Evolutionary conservation across 2,329 filamentous ascomycete genomes (phyloP).

Genomic region (Sarocladium brachiariae): DNA sequence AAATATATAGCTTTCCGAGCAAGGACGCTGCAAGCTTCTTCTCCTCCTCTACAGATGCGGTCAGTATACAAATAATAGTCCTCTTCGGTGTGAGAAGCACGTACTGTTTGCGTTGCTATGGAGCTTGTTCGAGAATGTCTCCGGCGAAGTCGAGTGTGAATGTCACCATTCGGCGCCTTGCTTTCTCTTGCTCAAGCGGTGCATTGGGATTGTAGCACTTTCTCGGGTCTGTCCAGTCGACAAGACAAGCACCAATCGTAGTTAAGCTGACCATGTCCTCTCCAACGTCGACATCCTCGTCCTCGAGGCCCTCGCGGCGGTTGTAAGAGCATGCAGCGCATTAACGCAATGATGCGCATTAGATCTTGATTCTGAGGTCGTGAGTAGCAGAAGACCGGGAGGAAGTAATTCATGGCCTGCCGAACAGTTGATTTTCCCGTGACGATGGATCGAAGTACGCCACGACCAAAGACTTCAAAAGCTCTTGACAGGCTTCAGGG

Average conservation of each 20-base stretch:
- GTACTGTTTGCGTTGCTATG: conserved; percentile 60
- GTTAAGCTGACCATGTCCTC: conserved; percentile 74
- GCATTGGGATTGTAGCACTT: conserved; percentile 56
- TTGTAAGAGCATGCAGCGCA: conserved; percentile 70
- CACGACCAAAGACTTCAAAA: conserved; percentile 79
- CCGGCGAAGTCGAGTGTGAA: conserved; percentile 74
- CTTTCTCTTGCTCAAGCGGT: conserved; percentile 48
- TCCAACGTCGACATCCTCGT: conserved; percentile 66
- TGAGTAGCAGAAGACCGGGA: conserved; percentile 90
- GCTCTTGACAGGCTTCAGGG: conserved; percentile 55
- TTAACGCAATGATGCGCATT: conserved; percentile 71
- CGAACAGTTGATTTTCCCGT: conserved; percentile 72
- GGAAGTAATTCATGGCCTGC: conserved; percentile 86
- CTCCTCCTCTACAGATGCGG: conserved; percentile 60
- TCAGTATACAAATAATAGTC: conserved; percentile 19
- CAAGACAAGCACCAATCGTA: conserved; percentile 72
- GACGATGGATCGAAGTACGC: conserved; percentile 88
- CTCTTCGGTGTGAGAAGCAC: conserved; percentile 22
- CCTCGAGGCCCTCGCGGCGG: conserved; percentile 64
- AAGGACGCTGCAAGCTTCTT: conserved; percentile 74
- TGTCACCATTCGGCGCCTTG: conserved; percentile 63
- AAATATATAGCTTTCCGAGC: conserved; percentile 75
- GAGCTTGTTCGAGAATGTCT: conserved; percentile 69
- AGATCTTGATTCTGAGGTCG: conserved; percentile 73
- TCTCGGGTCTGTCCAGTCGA: conserved; percentile 92